Evolutionary conservation across 2,329 filamentous ascomycete species (phyloP).

Genomic region (Podosphaera leucotricha): DNA sequence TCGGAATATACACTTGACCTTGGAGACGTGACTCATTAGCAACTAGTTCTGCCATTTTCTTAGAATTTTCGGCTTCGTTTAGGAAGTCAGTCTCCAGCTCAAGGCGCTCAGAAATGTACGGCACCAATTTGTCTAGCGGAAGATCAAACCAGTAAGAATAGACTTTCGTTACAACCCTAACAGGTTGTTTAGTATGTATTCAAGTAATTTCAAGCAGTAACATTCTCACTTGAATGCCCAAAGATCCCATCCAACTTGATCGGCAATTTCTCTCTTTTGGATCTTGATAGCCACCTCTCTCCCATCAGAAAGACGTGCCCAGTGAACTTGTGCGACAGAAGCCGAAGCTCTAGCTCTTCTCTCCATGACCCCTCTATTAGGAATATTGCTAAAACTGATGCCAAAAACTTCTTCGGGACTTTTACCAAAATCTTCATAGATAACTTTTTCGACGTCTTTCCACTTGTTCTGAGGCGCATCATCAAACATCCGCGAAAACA

Average conservation of each 20-base stretch:
- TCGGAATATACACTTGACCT: constrained; percentile 68
- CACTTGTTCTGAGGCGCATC: constrained; percentile 86
- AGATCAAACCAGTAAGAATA: constrained; percentile 81
- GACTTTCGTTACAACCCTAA: constrained; percentile 50
- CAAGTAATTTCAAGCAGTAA: constrained; percentile 1
- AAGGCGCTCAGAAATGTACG: constrained; percentile 80
- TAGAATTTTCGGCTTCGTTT: constrained; percentile 74
- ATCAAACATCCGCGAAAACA: constrained; percentile 95
- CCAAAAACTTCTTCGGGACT: constrained; percentile 80
- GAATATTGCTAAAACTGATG: constrained; percentile 50
- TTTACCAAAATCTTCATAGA: constrained; percentile 71
- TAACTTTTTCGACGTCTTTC: constrained; percentile 64
- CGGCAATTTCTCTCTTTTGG: constrained; percentile 81
- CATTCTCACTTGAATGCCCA: constrained; percentile 25
- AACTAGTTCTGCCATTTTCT: constrained; percentile 60
- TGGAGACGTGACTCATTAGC: constrained; percentile 51
- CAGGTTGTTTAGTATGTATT: constrained; percentile 2
- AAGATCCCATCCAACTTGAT: constrained; percentile 81
- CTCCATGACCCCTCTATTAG: constrained; percentile 42
- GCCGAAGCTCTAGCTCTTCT: constrained; percentile 46
- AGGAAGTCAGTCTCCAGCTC: constrained; percentile 84
- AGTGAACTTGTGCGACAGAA: constrained; percentile 91
- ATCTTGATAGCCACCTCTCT: constrained; percentile 88
- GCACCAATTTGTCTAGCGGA: constrained; percentile 75
- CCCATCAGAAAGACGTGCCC: constrained; percentile 68